These are phyloP conservation scores for Trichoderma sp. DNA, from an alignment of 2,329 filamentous ascomycete species.

Conservation along the genomic window DNA sequence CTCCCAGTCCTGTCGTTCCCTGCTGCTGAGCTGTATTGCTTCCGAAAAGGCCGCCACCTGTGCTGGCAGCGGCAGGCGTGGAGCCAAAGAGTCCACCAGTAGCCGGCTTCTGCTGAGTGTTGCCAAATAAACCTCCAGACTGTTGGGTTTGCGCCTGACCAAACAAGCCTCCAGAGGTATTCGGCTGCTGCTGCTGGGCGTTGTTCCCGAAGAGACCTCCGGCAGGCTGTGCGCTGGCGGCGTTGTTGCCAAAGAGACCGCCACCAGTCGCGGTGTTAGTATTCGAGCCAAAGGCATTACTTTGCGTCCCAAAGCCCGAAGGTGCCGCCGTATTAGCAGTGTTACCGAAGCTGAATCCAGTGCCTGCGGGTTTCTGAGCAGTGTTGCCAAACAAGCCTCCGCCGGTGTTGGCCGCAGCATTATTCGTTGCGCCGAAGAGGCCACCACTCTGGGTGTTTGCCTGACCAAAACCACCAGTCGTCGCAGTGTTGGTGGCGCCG, in stretches of 20 bases:
- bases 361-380: slow-evolving; percentile 36
- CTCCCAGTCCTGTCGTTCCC: slow-evolving; percentile 35
- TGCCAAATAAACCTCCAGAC: slow-evolving; percentile 46
- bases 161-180: slow-evolving; percentile 34
- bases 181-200: slow-evolving; percentile 33
- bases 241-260: slow-evolving; percentile 42
- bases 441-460: slow-evolving; percentile 28
- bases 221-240: slow-evolving; percentile 27
- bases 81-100: slow-evolving; percentile 39
- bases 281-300: slow-evolving; percentile 40
- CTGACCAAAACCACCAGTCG: slow-evolving; percentile 41
- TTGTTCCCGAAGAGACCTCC: slow-evolving; percentile 44
- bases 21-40: slow-evolving; percentile 43
- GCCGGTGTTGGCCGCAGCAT: slow-evolving; percentile 26
- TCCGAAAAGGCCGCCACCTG: slow-evolving; percentile 46
- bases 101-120: slow-evolving; percentile 40
- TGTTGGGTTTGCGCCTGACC: slow-evolving; percentile 36
- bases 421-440: slow-evolving; percentile 34
- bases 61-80: slow-evolving; percentile 29
- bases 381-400: slow-evolving; percentile 45
- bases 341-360: slow-evolving; percentile 45
- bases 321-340: slow-evolving; percentile 32
- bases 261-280: slow-evolving; percentile 25
- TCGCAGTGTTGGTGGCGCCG: slow-evolving; percentile 29
- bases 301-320: slow-evolving; percentile 28